Evolutionary conservation across 164 flowering plant species (phyloP).

Genomic region (Magnolia sinica): DNA sequence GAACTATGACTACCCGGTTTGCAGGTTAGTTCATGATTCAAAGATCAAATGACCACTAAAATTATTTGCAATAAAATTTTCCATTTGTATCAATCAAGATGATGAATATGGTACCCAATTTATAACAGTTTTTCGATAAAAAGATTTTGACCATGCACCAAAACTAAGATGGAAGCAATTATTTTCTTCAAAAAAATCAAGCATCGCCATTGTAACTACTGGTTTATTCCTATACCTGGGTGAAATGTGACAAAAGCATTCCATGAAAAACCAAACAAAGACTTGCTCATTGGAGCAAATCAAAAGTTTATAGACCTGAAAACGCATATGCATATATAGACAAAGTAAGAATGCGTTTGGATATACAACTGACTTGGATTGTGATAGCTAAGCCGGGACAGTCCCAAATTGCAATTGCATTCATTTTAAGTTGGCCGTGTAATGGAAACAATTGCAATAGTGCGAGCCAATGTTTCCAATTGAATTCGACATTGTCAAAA

Average conservation of each 20-base stretch:
- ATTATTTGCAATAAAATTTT: no score
- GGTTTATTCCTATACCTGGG: background rate
- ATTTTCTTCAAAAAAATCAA: no score
- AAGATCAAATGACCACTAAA: no score
- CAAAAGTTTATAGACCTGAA: background rate
- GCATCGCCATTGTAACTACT: background rate
- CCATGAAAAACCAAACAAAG: background rate
- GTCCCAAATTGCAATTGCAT: background rate
- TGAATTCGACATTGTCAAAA: no score
- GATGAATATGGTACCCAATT: no score
- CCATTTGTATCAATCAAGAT: no score
- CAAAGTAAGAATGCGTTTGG: background rate
- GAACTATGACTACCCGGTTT: no score
- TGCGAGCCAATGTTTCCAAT: background rate
- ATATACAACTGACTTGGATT: background rate
- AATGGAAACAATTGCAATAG: background rate
- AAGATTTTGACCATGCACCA: no score
- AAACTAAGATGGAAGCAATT: no score
- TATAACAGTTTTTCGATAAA: no score
- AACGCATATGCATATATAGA: background rate
- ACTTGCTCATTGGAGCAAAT: background rate
- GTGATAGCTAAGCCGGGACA: background rate
- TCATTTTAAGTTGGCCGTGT: background rate
- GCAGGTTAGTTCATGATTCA: no score
- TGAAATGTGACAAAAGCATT: background rate